Base-by-base conservation (phyloP, 2,329 filamentous ascomycete genomes). In the Venturia oleaginea region DNA sequence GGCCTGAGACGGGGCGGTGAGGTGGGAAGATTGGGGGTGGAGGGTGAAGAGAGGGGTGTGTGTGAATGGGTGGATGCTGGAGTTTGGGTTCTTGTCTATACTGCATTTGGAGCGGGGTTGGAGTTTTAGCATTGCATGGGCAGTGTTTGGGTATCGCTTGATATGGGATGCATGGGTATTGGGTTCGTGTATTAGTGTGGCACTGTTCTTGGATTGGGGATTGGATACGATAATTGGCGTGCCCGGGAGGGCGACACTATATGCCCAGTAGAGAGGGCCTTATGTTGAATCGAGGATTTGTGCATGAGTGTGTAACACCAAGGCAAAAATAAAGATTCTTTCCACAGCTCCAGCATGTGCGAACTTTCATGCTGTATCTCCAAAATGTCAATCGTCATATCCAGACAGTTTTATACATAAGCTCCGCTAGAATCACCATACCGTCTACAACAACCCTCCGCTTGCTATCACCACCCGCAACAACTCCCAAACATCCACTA, bases 401-500 rank as follows among this genome's bases (percentile, higher is more conserved):
- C 30, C 13, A 34, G 11, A 57, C 51, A 57, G 3, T 10, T 15
- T 19, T 37, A n/a, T 57, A 34, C 51, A 57, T 10, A 34, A 32
- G 17, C 48, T 17, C 10, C 27, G 3, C 10, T 15, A 30, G 4
- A 19, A 13, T 11, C 17, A 17, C 30, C 8, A 57, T 10, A 17
- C 51, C 15, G 13, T 27, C 15, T 2, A 34, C 27, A 51, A 15
- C 22, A 27, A 27, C 46, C 22, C 22, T 51, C 8, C 37, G 42
- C 37, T 37, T 17, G 1, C n/a, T n/a, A n/a, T n/a, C 0, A 1
- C 13, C n/a, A 8, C 34, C 69, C 61, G 75, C 71, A 15, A 51
- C 19, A 22, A 22, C 3, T 22, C 43, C 8, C 46, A 4, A 22
- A 2, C 22, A 30, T 71, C 74, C n/a, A n/a, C 63, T 73, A 73